These are phyloP conservation scores for Silene uniflora DNA, from an alignment of 148 eudicot genomes.

Conservation along the genomic window DNA sequence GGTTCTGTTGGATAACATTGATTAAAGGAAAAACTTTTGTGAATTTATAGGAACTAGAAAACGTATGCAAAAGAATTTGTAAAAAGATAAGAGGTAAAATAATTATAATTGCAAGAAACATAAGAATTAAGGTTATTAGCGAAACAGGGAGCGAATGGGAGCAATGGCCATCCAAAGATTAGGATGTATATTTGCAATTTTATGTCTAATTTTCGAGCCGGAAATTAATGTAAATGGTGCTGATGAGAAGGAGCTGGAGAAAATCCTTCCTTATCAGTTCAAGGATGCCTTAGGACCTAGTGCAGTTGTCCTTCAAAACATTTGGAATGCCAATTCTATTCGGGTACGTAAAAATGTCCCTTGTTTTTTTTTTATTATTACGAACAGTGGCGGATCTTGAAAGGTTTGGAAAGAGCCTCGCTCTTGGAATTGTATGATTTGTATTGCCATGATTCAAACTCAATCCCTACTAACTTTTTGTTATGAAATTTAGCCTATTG, in stretches of 20 bases:
- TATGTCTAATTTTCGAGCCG: neutral
- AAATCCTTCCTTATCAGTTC: slow-evolving; percentile 1
- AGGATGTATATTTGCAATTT: slow-evolving; percentile 15
- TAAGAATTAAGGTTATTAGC: neutral
- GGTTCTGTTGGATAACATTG: neutral
- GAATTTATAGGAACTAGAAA: neutral
- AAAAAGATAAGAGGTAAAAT: too few relatives aligned
- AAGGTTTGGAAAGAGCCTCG: too few relatives aligned
- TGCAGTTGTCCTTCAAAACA: neutral
- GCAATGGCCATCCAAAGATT: neutral
- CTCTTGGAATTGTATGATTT: neutral
- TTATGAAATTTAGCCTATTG: too few relatives aligned
- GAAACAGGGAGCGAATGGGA: neutral
- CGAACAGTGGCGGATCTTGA: too few relatives aligned
- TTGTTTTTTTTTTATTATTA: too few relatives aligned
- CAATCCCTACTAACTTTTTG: too few relatives aligned
- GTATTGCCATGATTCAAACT: neutral
- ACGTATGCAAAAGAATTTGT: too few relatives aligned
- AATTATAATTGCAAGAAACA: too few relatives aligned
- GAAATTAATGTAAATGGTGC: slow-evolving; percentile 4
- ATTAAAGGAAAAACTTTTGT: neutral
- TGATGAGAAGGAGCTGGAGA: neutral
- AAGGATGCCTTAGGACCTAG: neutral
- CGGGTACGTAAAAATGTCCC: neutral
- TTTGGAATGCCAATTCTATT: slow-evolving; percentile 1